phyloP scores from a whole-genome alignment of 768 basidiomycete genomes.

The Trametes coccinea region DNA sequence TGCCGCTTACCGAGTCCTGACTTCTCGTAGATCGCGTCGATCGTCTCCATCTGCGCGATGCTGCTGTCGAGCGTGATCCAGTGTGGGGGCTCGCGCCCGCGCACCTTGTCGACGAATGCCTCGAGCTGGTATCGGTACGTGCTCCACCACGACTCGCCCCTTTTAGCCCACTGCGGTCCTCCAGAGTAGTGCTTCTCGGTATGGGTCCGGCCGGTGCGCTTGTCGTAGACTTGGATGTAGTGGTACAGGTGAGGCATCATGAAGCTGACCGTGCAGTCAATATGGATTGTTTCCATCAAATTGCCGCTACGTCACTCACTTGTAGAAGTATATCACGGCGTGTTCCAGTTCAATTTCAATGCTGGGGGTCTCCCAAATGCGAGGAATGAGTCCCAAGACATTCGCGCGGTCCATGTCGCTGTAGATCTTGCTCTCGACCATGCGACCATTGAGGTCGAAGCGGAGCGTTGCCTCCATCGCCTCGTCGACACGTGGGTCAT shows the following conservation, averaged over 20 bases:
- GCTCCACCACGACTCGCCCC: conserved; percentile 61
- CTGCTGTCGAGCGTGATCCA: conserved; percentile 60
- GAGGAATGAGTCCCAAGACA: conserved; percentile 17
- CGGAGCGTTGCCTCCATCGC: conserved; percentile 43
- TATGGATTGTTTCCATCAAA: background rate
- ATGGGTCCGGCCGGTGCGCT: conserved; percentile 41
- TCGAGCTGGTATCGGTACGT: conserved; percentile 52
- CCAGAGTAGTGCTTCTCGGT: conserved; percentile 40
- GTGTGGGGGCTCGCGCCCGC: conserved; percentile 49
- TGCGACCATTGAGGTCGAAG: conserved; percentile 25
- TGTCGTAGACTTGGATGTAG: conserved; percentile 29
- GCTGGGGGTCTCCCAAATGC: conserved; percentile 21
- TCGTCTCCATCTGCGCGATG: conserved; percentile 54
- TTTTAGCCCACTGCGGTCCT: conserved; percentile 29
- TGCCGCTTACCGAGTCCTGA: conserved; percentile 3
- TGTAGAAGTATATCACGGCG: conserved; percentile 20
- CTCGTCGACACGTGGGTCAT: conserved; percentile 42
- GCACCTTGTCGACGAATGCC: conserved; percentile 60
- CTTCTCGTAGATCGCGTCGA: conserved; percentile 59
- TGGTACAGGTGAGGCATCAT: conserved; percentile 29
- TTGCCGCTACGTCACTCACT: background rate
- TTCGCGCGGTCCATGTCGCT: conserved; percentile 37
- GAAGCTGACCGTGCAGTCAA: conserved; percentile 13
- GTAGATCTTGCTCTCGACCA: conserved; percentile 25
- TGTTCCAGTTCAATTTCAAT: conserved; percentile 25